Conservation (phyloP, 2,329 filamentous ascomycete species). For the Leptographium galeiforme region DNA sequence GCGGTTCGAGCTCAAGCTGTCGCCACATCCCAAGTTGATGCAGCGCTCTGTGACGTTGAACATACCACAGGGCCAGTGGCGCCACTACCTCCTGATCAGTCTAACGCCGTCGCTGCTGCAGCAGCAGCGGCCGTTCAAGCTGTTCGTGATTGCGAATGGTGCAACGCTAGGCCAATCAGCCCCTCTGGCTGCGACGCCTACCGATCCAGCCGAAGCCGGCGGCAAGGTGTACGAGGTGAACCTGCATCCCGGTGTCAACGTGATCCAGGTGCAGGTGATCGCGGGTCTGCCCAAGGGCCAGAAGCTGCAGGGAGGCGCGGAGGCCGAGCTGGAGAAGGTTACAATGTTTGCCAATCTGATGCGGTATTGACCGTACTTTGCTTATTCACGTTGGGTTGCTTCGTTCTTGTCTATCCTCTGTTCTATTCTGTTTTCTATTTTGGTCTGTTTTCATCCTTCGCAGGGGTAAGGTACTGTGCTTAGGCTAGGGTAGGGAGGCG, state of each 20-base stretch:
- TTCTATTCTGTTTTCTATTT: neutral
- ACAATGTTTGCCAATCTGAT: conserved; percentile 62
- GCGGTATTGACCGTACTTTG: conserved; percentile 21
- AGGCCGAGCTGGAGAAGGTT: conserved; percentile 66
- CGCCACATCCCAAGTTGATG: conserved; percentile 49
- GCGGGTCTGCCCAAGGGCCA: conserved; percentile 52
- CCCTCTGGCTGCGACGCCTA: conserved; percentile 39
- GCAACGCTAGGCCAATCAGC: conserved; percentile 38
- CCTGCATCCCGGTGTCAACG: conserved; percentile 59
- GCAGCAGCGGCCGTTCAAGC: conserved; percentile 54
- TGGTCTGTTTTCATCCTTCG: neutral
- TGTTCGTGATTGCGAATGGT: conserved; percentile 61
- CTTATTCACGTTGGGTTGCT: neutral
- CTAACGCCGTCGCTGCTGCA: conserved; percentile 49
- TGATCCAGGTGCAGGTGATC: conserved; percentile 65
- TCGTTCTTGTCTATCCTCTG: neutral
- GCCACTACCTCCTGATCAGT: conserved; percentile 56
- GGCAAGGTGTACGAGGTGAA: conserved; percentile 64
- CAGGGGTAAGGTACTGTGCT: no score
- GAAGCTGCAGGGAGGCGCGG: conserved; percentile 41
- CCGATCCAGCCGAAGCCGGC: conserved; percentile 37
- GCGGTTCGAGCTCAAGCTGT: conserved; percentile 49
- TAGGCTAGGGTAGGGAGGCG: neutral
- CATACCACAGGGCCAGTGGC: conserved; percentile 52
- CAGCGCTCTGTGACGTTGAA: conserved; percentile 63